Conservation (phyloP, 805 yeast genomes). For the Nakazawaea siamensis region DNA sequence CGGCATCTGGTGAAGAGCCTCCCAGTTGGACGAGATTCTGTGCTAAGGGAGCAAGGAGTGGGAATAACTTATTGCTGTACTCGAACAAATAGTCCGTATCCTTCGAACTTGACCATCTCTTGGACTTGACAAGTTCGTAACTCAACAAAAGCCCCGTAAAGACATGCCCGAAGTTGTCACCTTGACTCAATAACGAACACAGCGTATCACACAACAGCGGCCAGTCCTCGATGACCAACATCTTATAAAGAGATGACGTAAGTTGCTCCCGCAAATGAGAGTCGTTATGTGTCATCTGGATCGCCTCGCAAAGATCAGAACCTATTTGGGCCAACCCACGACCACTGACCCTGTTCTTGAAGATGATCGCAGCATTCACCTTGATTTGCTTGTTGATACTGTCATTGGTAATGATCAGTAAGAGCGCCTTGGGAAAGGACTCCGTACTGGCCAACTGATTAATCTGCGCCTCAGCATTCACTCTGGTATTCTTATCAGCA, state of each 20-base stretch:
- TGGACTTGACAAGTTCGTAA: slow-evolving; percentile 60
- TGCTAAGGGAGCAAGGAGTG: slow-evolving; percentile 54
- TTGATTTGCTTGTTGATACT: slow-evolving; percentile 39
- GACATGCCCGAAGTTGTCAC: slow-evolving; percentile 30
- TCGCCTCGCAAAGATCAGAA: slow-evolving; percentile 39
- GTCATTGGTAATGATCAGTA: slow-evolving; percentile 32
- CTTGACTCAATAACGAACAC: slow-evolving; percentile 32
- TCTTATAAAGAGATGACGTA: slow-evolving; percentile 46
- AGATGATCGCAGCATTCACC: slow-evolving; percentile 71
- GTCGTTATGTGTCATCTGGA: slow-evolving; percentile 35
- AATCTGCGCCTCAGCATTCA: slow-evolving; percentile 35
- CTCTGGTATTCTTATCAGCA: slow-evolving; percentile 31
- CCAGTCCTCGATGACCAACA: slow-evolving; percentile 48
- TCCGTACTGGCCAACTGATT: slow-evolving; percentile 31
- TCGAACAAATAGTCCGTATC: slow-evolving; percentile 44
- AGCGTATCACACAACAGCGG: slow-evolving; percentile 41
- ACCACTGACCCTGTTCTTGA: slow-evolving; percentile 60
- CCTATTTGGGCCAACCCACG: not conserved
- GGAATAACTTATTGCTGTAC: slow-evolving; percentile 51
- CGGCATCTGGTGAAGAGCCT: slow-evolving; percentile 19
- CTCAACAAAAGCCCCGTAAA: slow-evolving; percentile 67
- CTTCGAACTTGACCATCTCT: slow-evolving; percentile 58
- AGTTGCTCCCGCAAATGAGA: slow-evolving; percentile 45
- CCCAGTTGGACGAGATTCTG: slow-evolving; percentile 23
- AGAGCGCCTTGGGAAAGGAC: slow-evolving; percentile 31